Conservation (phyloP, 2,329 filamentous ascomycete genomes). For the Sporothrix luriei region DNA sequence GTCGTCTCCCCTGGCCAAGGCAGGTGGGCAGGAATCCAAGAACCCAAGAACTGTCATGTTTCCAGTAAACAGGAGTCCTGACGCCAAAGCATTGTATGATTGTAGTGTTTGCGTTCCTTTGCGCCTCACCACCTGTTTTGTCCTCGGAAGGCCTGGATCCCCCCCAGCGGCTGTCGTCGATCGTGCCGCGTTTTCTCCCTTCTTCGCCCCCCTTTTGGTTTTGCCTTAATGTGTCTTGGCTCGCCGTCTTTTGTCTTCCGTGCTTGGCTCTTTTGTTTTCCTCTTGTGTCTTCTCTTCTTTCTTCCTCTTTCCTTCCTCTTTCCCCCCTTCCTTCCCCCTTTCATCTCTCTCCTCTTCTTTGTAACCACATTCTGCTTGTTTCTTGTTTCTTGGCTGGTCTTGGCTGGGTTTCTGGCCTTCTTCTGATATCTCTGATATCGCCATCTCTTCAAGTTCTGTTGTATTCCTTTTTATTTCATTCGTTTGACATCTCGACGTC, state of each 20-base stretch:
- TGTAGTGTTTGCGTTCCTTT: too few species aligned
- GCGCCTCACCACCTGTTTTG: neutral
- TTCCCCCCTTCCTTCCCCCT: neutral
- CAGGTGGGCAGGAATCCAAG: neutral
- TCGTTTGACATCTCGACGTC: constrained; percentile 12
- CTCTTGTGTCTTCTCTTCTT: too few species aligned
- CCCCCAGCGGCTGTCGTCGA: neutral
- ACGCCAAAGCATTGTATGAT: too few species aligned
- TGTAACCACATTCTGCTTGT: neutral
- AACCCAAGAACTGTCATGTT: neutral
- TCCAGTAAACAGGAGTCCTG: neutral
- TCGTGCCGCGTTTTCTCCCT: constrained; percentile 2
- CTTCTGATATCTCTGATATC: constrained; percentile 5
- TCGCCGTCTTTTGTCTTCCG: constrained; percentile 4
- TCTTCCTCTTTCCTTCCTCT: neutral
- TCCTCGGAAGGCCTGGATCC: constrained; percentile 5
- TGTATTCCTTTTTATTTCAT: neutral
- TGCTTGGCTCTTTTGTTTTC: constrained; percentile 5
- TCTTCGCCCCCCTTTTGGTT: neutral
- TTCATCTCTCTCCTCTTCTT: constrained; percentile 4
- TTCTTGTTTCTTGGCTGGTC: neutral
- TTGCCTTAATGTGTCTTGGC: constrained; percentile 7
- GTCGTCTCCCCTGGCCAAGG: constrained; percentile 2
- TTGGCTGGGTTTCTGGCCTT: constrained; percentile 16
- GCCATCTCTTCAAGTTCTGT: neutral